Evolutionary conservation across 192 early-diverging fungal genomes (phyloP), one percentile per base, ranked within the genome.

Genomic region (Backusella luteola): DNA sequence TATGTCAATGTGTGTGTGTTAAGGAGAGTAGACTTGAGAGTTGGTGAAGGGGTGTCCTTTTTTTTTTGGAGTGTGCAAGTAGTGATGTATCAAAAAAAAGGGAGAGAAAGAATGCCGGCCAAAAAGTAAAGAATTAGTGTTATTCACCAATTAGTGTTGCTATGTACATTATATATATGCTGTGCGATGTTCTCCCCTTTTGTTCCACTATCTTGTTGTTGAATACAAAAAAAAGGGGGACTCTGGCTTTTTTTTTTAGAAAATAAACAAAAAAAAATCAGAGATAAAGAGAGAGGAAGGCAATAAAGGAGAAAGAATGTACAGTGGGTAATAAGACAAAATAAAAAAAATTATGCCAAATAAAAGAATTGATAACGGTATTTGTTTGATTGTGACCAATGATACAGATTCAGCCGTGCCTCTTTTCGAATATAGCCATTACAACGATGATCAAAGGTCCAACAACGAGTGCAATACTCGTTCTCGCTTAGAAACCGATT

Each of bases 401-500:
- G 23, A 29, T 63, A 63, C 11, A 29, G 56, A 63, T 63, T 63
- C 23, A 63, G 4, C 12, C 23, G 56, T 63, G 23, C 26, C 26
- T 63, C 56, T 63, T 63, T 63, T 63, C 70, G 70, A 19, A 72
- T 44, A 26, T 52, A 44, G 5, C 70, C 32, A 46, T 72, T 72
- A 34, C n/a, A 32, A 6, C 38, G 46, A 12, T 63, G 21, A 68
- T 79, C 78, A 79, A 70, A 81, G 42, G 49, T 36, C 80, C 80
- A 81, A 49, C 80, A 81, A 49, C 80, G 73, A 35, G 80, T 71
- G 68, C 80, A 81, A 66, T 78, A 69, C 36, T 81, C 80, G 46
- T 77, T 69, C 32, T 59, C 34, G 15, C 73, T 35, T 34, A 81
- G 49, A 34, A 78, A 81, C 14, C 80, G 76, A 75, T 81, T 81